These are phyloP conservation scores for Antitrichia curtipendula DNA, from an alignment of 225 moss, liverwort and hornwort genomes.

Conservation along the genomic window DNA sequence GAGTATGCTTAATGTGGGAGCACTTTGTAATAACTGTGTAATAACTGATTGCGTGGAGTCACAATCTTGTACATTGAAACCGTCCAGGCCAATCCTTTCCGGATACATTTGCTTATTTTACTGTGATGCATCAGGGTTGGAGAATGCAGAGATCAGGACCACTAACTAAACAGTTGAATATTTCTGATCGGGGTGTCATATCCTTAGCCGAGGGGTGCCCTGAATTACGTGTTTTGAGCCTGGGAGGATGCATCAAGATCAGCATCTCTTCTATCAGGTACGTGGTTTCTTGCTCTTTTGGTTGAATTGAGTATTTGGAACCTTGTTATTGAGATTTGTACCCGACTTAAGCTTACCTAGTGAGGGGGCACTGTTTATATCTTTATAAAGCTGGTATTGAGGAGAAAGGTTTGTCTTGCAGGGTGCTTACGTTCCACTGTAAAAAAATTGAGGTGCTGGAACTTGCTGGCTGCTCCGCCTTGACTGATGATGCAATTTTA, in stretches of 20 bases:
- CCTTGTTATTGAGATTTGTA: not conserved
- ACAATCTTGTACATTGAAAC: not conserved
- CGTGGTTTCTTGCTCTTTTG: not conserved
- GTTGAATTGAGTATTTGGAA: not conserved
- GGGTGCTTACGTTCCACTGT: constrained; percentile 86
- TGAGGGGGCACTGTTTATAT: not conserved
- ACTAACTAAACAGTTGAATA: constrained; percentile 15
- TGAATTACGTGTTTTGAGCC: constrained; percentile 56
- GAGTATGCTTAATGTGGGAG: not conserved
- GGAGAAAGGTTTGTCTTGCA: constrained; percentile 13
- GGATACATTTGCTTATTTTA: not conserved
- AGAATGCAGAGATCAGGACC: constrained; percentile 27
- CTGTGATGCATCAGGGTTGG: constrained; percentile 29
- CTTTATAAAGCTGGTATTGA: not conserved
- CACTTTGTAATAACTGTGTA: not conserved
- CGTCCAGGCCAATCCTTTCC: not conserved
- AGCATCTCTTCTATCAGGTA: constrained; percentile 56
- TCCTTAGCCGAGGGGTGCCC: constrained; percentile 76
- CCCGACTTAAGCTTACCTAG: not conserved
- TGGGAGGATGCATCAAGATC: constrained; percentile 59
- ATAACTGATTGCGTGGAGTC: not conserved
- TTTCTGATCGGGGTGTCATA: constrained; percentile 63
- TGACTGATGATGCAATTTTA: constrained; percentile 40
- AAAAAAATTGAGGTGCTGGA: constrained; percentile 55
- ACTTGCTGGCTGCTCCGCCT: constrained; percentile 47